Evolutionary conservation across 2,329 filamentous ascomycete genomes (phyloP), one percentile per base, ranked within the genome.

Genomic region (Botryosphaeria agaves): DNA sequence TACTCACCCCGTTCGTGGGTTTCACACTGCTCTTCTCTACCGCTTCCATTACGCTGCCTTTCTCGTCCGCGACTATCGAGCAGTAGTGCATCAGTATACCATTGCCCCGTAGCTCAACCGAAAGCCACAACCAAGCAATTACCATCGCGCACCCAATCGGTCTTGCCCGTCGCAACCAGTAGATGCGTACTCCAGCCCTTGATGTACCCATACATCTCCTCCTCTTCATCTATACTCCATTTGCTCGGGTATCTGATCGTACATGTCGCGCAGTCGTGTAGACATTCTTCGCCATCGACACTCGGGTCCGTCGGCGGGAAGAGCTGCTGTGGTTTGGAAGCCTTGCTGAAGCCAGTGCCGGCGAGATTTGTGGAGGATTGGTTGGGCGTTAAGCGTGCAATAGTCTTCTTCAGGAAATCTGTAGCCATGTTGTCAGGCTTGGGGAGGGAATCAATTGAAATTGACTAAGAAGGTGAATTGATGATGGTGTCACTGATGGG

Each of bases 111-210:
- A 32, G 18, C 18, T 33, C 24, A 33, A 26, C 14, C n/a, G 6
- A 5, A 11, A 30, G 16, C 28, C 5, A n/a, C n/a, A n/a, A n/a
- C n/a, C n/a, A n/a, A n/a, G n/a, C 14, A 18, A 9, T 30, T 32
- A 34, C 29, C 35, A 57, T 92, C 78, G 36, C 81, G 61, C 47
- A 87, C 78, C 89, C 89, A 98, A 55, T 98, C 89, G 16, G 76
- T 69, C 68, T 94, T 93, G 36, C 84, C 82, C n/a, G 89, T 98
- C 15, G 83, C 89, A 11, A 95, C 83, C 18, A 98, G 61, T 37
- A 93, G 50, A 55, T 98, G 89, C 14, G 84, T 89, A 45, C 72
- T 76, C 79, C 83, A 95, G 20, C 74, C 82, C 46, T 83, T 80
- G 38, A 94, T 69, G 35, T 79, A 64, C 1, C 87, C 89, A 48